These are phyloP conservation scores for Pythium aquatile DNA, from an alignment of 352 stramenopile genomes.

Conservation along the genomic window DNA sequence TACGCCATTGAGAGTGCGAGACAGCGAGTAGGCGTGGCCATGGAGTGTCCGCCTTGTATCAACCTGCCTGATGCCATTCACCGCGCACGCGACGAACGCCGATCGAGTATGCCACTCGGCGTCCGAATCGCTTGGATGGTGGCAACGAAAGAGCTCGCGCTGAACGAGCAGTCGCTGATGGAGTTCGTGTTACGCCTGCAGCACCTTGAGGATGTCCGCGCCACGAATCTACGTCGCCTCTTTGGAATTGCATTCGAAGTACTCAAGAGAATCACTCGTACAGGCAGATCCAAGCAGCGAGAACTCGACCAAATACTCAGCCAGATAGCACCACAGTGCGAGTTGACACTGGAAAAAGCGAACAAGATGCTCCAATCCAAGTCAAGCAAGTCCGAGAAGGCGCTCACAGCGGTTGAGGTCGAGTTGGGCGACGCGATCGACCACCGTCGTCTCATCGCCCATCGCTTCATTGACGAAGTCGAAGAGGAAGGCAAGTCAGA, in stretches of 20 bases:
- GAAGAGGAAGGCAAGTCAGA: background rate
- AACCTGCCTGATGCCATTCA: conserved; percentile 6
- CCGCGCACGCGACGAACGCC: conserved; percentile 6
- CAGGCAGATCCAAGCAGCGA: background rate
- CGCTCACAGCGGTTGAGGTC: conserved; percentile 21
- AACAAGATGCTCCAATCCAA: background rate
- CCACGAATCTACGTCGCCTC: background rate
- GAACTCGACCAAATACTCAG: conserved; percentile 8
- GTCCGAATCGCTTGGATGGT: conserved; percentile 21
- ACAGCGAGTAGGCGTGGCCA: background rate
- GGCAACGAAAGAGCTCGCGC: conserved; percentile 9
- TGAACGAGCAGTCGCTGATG: conserved; percentile 10
- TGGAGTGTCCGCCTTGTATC: background rate
- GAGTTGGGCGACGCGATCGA: conserved; percentile 20
- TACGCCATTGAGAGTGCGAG: conserved; percentile 4
- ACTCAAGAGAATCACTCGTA: background rate
- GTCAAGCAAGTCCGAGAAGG: background rate
- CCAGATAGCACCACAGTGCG: background rate
- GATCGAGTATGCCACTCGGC: conserved; percentile 1
- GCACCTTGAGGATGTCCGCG: conserved; percentile 2
- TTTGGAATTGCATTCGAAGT: background rate
- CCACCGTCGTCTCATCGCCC: conserved; percentile 31
- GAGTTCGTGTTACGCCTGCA: conserved; percentile 1
- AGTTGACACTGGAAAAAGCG: background rate
- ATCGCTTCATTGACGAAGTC: conserved; percentile 37